A percentile compares a stretch with the other conserved stretches of the same genome.
Evolutionary conservation across 2,329 filamentous ascomycete species (phyloP).

Genomic region (Diaporthe aspalathi): DNA sequence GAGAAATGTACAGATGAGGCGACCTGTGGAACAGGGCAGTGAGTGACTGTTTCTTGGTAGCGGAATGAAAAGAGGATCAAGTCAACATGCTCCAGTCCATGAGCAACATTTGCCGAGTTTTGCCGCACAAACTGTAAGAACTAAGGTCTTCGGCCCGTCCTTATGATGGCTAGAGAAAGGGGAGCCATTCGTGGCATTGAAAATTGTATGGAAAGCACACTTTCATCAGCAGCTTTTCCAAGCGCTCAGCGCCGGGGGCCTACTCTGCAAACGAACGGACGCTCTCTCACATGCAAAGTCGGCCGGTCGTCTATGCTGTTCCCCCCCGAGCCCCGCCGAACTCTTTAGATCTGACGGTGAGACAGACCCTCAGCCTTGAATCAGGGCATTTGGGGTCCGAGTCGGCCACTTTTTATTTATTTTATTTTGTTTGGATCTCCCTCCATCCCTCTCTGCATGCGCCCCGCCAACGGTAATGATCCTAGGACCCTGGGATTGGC

Average conservation of each 20-base stretch:
- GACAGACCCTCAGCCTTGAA: constrained; percentile 8
- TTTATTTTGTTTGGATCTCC: too few relatives aligned
- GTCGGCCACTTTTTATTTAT: not conserved
- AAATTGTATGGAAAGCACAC: not conserved
- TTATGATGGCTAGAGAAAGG: not conserved
- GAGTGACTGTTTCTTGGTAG: not conserved
- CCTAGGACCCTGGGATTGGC: not conserved
- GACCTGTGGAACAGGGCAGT: not conserved
- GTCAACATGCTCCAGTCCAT: not conserved
- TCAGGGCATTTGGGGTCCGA: constrained; percentile 9
- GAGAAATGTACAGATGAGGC: constrained; percentile 35
- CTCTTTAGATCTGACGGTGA: constrained; percentile 1
- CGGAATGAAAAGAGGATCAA: not conserved
- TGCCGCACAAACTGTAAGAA: not conserved
- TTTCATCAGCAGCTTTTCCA: not conserved
- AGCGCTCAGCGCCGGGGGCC: not conserved
- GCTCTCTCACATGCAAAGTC: constrained; percentile 20
- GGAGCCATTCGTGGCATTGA: not conserved
- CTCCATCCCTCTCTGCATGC: too few relatives aligned
- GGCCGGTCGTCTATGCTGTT: not conserved
- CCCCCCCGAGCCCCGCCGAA: not conserved
- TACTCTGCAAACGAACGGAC: not conserved
- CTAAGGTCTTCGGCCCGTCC: not conserved
- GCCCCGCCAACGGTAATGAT: not conserved
- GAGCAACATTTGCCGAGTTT: not conserved